phyloP scores from a whole-genome alignment of 2,329 filamentous ascomycete species.

The Clonostachys chloroleuca region DNA sequence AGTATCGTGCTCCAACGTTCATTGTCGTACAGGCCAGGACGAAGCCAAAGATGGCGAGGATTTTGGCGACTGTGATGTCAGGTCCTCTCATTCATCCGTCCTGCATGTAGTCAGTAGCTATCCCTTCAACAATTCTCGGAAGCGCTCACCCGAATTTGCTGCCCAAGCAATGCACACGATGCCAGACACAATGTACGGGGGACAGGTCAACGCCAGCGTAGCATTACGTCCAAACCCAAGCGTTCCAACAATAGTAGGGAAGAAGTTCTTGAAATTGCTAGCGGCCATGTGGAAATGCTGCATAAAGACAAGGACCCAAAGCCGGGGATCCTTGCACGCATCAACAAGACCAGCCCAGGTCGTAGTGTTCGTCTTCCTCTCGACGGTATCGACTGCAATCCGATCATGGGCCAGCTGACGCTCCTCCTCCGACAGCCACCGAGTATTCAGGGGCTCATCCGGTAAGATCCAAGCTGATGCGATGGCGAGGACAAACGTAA shows the following conservation, averaged over 20 bases:
- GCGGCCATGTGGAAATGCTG: constrained; percentile 41
- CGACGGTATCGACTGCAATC: constrained; percentile 31
- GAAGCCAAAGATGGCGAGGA: constrained; percentile 32
- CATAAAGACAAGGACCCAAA: constrained; percentile 41
- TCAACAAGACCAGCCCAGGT: constrained; percentile 11
- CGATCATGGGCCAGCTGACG: constrained; percentile 28
- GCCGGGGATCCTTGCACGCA: constrained; percentile 21
- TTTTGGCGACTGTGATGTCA: constrained; percentile 35
- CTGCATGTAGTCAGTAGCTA: constrained; percentile 25
- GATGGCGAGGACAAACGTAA: constrained; percentile 8
- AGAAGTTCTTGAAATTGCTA: constrained; percentile 24
- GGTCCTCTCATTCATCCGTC: constrained; percentile 33
- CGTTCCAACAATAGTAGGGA: constrained; percentile 4
- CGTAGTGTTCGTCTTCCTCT: constrained; percentile 6
- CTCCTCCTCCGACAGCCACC: constrained; percentile 30
- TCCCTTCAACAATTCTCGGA: constrained; percentile 16
- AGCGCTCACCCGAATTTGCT: constrained; percentile 13
- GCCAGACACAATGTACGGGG: constrained; percentile 26
- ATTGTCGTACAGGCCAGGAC: constrained; percentile 15
- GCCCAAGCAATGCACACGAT: constrained; percentile 25
- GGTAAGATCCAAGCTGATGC: constrained; percentile 7
- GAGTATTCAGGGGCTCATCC: constrained; percentile 31
- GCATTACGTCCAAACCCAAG: constrained; percentile 40
- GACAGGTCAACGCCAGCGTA: constrained; percentile 41
- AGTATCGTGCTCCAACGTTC: constrained; percentile 18